These are phyloP conservation scores for Pseudoperonospora humuli DNA, from an alignment of 352 stramenopile species.

Conservation along the genomic window DNA sequence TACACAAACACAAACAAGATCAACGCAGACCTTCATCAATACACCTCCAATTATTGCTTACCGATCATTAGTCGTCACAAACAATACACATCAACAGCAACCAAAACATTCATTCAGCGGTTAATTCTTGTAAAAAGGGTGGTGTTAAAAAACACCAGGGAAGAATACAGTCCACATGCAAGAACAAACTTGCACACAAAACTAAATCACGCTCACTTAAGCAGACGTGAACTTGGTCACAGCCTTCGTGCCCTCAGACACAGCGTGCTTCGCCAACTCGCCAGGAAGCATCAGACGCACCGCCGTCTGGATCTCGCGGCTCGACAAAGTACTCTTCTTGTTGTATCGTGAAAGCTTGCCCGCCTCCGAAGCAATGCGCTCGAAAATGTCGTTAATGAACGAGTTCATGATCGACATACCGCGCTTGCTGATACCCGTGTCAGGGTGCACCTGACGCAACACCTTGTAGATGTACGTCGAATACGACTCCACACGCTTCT, in stretches of 20 bases:
- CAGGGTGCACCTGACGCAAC: constrained; percentile 92
- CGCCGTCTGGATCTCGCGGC: constrained; percentile 95
- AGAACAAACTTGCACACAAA: no score
- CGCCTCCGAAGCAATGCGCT: constrained; percentile 94
- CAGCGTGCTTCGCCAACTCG: constrained; percentile 95
- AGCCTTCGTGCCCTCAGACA: constrained; percentile 96
- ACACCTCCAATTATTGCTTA: no score
- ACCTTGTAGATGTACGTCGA: constrained; percentile 92
- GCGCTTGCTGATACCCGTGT: constrained; percentile 96
- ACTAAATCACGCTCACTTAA: constrained; percentile 33
- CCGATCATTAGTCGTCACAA: no score
- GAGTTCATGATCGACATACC: constrained; percentile 99
- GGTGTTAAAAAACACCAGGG: constrained; percentile 46
- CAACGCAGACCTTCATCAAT: no score
- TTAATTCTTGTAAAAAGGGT: constrained; percentile 26
- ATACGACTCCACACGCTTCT: constrained; percentile 87
- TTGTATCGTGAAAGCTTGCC: constrained; percentile 96
- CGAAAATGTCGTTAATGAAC: constrained; percentile 99
- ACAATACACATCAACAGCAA: no score
- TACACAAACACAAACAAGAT: no score
- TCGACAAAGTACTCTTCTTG: constrained; percentile 97
- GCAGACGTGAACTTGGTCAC: constrained; percentile 89
- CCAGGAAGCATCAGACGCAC: constrained; percentile 93
- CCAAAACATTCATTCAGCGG: no score
- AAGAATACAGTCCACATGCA: constrained; percentile 3